Evolutionary conservation across 345 rosid species (phyloP).

Genomic region (Odontarrhena argentea): DNA sequence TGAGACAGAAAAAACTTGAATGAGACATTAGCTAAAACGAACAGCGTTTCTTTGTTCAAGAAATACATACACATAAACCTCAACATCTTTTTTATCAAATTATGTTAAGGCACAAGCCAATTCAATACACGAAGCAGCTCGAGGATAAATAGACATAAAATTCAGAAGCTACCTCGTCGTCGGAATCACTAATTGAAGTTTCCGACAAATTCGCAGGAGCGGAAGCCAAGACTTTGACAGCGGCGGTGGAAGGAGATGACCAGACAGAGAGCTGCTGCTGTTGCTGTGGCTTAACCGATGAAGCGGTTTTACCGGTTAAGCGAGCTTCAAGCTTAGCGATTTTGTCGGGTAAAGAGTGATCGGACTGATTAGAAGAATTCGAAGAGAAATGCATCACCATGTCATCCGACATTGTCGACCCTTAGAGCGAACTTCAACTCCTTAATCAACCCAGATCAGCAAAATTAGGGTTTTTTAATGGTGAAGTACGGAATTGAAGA

Average conservation of each 20-base stretch:
- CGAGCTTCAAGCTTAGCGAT: conserved; percentile 99
- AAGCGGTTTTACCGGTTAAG: conserved; percentile 77
- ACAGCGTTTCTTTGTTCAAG: neutral
- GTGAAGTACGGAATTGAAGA: conserved; percentile 7
- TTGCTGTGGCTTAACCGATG: conserved; percentile 38
- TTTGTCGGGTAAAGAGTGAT: conserved; percentile 88
- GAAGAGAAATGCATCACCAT: conserved; percentile 88
- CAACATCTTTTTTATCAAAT: neutral
- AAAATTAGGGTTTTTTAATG: conserved; percentile 32
- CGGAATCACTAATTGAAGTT: conserved; percentile 82
- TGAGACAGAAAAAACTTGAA: conserved; percentile 40
- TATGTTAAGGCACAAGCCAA: conserved; percentile 17
- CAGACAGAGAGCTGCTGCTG: conserved; percentile 53
- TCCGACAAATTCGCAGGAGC: conserved; percentile 51
- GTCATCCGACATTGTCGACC: conserved; percentile 79
- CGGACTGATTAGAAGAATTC: conserved; percentile 95
- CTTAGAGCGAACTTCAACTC: conserved; percentile 26
- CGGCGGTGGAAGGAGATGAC: conserved; percentile 57
- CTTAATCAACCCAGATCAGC: conserved; percentile 16
- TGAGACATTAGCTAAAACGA: conserved; percentile 6
- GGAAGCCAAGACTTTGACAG: conserved; percentile 48
- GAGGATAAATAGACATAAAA: conserved; percentile 5
- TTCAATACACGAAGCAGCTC: conserved; percentile 16
- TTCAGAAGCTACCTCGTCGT: conserved; percentile 59
- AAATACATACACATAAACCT: neutral